Base-by-base conservation (phyloP, 1,284 basidiomycete species). In the Melanopsichium pennsylvanicum region DNA sequence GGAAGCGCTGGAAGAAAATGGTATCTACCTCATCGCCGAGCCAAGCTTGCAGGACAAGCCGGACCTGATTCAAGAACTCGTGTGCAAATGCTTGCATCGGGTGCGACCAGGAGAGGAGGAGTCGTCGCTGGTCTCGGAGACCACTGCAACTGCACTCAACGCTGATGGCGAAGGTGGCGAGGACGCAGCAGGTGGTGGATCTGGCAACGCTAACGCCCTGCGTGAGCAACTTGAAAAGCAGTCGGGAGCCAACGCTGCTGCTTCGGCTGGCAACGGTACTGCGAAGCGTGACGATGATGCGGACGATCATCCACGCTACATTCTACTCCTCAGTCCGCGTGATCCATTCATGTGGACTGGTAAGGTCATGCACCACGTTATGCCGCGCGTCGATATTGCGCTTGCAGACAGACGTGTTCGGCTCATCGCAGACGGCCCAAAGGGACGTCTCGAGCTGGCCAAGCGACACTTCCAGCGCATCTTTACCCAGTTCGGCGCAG, bases 261-360 rank as follows among this genome's bases (percentile, higher is more conserved):
- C 34, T 10, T 45, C 23, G 7, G 47, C 36, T 16, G 37, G 46
- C 42, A 42, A 22, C 16, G 32, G 33, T 15, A 18, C 86, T 16
- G 83, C 83, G 12, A 82, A 83, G 12, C 77, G 78, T 13, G 76
- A 82, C 11, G 81, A 81, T 12, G 78, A 75, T 3, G 74, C 75
- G 15, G 73, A 75, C 13, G 79, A 82, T 25, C 75, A 82, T 15
- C 81, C 83, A 6, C 83, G 83, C 32, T 98, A 98, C 79, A 84
- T 98, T 23, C 85, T 99, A 41, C 83, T 97, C 22, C 83, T 98
- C 32, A 92, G 93, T 31, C 94, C 96, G 10, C 86, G 89, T 22
- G 88, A 87, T 21, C 88, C 89, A 36, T 99, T 97, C 83, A 85
- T 95, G 42, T 99, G 96, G 96, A 92, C 90, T 41, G 96, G 96